Percentiles rank a stretch among this genome's conserved stretches.
Evolutionary conservation across 305 asterid genomes (phyloP).

Genomic region (Solanum chacoense): DNA sequence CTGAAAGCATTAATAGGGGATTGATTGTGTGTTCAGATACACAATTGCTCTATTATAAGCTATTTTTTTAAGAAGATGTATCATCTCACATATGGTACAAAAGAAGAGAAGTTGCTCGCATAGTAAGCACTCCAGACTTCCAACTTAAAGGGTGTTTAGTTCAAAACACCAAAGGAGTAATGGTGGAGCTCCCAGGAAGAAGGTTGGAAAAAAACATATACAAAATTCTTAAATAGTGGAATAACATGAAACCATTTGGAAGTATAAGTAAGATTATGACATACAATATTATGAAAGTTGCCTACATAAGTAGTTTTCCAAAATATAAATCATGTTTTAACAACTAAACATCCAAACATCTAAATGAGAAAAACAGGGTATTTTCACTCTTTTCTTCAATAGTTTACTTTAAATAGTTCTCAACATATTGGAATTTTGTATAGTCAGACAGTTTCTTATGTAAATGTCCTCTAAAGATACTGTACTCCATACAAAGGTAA

Average conservation of each 20-base stretch:
- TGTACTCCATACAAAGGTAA: background rate
- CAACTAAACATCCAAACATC: background rate
- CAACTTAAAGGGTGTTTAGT: background rate
- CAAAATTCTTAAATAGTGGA: background rate
- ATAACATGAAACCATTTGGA: background rate
- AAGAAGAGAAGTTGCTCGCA: no score
- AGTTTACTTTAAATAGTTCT: background rate
- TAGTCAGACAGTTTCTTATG: background rate
- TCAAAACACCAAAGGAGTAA: background rate
- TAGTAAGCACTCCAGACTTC: background rate
- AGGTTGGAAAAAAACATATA: background rate
- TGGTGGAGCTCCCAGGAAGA: background rate
- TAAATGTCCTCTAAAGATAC: background rate
- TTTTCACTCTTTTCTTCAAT: background rate
- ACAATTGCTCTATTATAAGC: background rate
- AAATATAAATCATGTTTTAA: background rate
- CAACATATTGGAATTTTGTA: background rate
- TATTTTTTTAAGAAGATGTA: no score
- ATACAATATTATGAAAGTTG: background rate
- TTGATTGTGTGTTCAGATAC: background rate
- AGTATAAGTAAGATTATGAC: background rate
- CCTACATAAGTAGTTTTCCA: background rate
- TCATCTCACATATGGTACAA: background rate
- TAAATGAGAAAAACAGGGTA: background rate
- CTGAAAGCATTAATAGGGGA: background rate